Base-by-base conservation (phyloP, 495 filamentous ascomycete species). In the Xylaria sp. region DNA sequence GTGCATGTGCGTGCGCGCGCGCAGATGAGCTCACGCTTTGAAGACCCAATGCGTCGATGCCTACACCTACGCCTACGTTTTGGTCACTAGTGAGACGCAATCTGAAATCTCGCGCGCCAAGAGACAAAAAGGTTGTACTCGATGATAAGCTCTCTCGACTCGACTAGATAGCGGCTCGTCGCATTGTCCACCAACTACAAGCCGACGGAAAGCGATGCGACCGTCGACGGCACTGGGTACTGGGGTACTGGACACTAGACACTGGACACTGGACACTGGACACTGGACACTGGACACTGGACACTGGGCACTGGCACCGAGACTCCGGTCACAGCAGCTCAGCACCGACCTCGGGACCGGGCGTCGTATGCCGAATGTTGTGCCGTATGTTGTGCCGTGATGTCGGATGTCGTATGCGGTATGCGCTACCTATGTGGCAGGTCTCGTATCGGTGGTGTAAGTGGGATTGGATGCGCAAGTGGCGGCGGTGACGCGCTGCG, bases 391-490 rank as follows among this genome's bases (percentile, higher is more conserved):
- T n/a, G n/a, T n/a, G n/a, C n/a, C n/a, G n/a, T n/a, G n/a, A n/a
- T n/a, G n/a, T n/a, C n/a, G n/a, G n/a, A n/a, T n/a, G n/a, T n/a
- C n/a, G n/a, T n/a, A n/a, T n/a, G n/a, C n/a, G n/a, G n/a, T n/a
- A n/a, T n/a, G n/a, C n/a, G n/a, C n/a, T n/a, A n/a, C n/a, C n/a
- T n/a, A 37, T 3, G 26, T 11, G 3, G 21, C 7, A 29, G 3
- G 50, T 53, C 1, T 29, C 15, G 57, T n/a, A 40, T 40, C 52
- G 52, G 57, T 59, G 57, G n/a, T 59, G 57, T 59, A 35, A 59
- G 57, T 37, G 31, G 33, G 14, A 37, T 37, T 15, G 33, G 14
- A 37, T 59, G 53, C 26, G 29, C 7, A 6, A 35, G 29, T 37
- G 33, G 37, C 29, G 59, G 37, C 21, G 17, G 35, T 14, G 26